Evolutionary conservation across 1,284 basidiomycete genomes (phyloP).

Genomic region (Grifola frondosa): DNA sequence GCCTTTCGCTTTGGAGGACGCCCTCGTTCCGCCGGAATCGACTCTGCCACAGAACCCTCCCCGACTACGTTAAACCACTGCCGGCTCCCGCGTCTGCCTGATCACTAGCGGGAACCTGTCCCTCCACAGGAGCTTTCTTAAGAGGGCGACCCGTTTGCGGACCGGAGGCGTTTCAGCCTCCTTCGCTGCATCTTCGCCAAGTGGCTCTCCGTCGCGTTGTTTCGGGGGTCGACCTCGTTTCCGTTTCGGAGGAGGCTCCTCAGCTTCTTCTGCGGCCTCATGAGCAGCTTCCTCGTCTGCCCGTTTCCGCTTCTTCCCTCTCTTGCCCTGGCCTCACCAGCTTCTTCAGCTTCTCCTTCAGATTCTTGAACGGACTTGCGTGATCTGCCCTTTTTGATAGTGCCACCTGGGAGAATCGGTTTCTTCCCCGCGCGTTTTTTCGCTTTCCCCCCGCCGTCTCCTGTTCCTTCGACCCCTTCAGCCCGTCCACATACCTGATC

Average conservation of each 20-base stretch:
- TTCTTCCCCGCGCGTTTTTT: slow-evolving; percentile 26
- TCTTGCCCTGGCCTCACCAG: slow-evolving; percentile 6
- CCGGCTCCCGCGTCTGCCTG: background rate
- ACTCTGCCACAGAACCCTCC: background rate
- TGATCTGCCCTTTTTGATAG: slow-evolving; percentile 30
- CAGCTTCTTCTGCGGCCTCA: slow-evolving; percentile 20
- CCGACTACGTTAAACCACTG: background rate
- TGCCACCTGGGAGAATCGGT: slow-evolving; percentile 26
- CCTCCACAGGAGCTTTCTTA: background rate
- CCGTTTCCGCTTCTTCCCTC: slow-evolving; percentile 31
- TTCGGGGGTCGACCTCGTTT: slow-evolving; percentile 41
- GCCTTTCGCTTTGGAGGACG: slow-evolving; percentile 30
- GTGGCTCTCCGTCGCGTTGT: background rate
- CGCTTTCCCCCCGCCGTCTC: slow-evolving; percentile 13
- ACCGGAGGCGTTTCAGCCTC: slow-evolving; percentile 7
- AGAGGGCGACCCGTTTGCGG: slow-evolving; percentile 3
- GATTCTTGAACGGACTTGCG: slow-evolving; percentile 15
- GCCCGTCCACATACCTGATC: slow-evolving; percentile 47
- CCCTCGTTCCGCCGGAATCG: slow-evolving; percentile 29
- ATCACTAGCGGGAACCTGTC: background rate
- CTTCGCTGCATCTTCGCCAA: background rate
- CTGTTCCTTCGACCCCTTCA: slow-evolving; percentile 32
- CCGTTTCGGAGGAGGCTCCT: slow-evolving; percentile 31
- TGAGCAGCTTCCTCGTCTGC: slow-evolving; percentile 14
- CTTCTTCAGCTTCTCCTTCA: slow-evolving; percentile 8